Evolutionary conservation across 495 filamentous ascomycete species (phyloP), one percentile per base, ranked within the genome.

Genomic region (Lineolata rhizophorae): DNA sequence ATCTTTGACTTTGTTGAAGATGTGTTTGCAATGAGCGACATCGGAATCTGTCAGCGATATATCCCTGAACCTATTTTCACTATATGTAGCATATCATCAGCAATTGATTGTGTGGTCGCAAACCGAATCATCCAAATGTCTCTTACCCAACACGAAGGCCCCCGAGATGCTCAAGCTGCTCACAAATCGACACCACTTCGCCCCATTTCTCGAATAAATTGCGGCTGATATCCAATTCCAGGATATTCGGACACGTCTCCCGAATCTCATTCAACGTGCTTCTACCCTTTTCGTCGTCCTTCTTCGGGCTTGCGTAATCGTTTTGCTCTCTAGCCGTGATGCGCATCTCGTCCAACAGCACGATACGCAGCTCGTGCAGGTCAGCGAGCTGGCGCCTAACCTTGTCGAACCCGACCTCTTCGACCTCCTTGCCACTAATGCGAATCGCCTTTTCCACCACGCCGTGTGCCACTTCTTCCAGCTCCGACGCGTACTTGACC

Each of bases 331-430:
- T n/a, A 5, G 47, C 34, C 32, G 14, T 62, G 27, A 94, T 66
- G 20, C 58, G 54, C 36, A 76, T 44, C 1, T 73, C 72, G 54
- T 95, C 83, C 3, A 97, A 60, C 11, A 94, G 55, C 25, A 93
- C 74, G 37, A 82, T 70, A 35, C 62, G 68, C 36, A 95, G 59
- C 44, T 84, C 76, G 29, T 70, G 54, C 15, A 95, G 57, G 47
- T 76, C 63, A 2, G 79, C 72, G 33, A 82, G 70, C 52, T 84
- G 65, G 37, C 64, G 64, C 17, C 76, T 62, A 39, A 92, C 83
- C 58, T 93, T 93, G 33, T 90, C 84, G 47, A 95, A 95, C 27
- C 87, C 87, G 15, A 97, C 67, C 56, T 95, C 90, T 54, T 97
- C 78, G 14, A 77, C 83, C 16, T 87, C 64, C 50, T 97, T 97